phyloP scores from a whole-genome alignment of 116 monocot genomes.

The Posidonia oceanica region DNA sequence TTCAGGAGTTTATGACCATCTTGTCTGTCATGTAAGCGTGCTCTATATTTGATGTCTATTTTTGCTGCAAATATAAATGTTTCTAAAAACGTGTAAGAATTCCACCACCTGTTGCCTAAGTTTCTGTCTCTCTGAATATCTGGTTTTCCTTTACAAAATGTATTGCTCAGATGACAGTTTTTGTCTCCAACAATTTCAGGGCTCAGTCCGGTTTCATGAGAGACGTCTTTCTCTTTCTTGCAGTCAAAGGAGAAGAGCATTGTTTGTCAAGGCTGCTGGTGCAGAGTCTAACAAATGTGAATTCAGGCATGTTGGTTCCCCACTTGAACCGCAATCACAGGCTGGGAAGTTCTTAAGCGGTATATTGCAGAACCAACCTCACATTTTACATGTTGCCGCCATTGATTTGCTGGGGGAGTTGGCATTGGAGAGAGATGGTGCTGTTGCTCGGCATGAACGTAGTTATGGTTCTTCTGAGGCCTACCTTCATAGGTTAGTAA shows the following conservation, averaged over 20 bases:
- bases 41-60: too few species aligned
- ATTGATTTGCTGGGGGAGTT: constrained; percentile 37
- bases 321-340: constrained; percentile 38
- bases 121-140: too few species aligned
- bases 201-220: too few species aligned
- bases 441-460: constrained; percentile 31
- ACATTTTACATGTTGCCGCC: constrained; percentile 34
- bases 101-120: too few species aligned
- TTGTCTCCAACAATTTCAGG: too few species aligned
- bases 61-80: too few species aligned
- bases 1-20: too few species aligned
- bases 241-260: not conserved
- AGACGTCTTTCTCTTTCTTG: not conserved
- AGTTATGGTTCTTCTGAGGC: constrained; percentile 35
- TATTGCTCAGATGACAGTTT: too few species aligned
- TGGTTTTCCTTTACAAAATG: too few species aligned
- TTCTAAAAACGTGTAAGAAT: too few species aligned
- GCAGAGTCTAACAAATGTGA: constrained; percentile 19
- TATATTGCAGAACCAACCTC: constrained; percentile 46
- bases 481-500: constrained; percentile 44
- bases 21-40: too few species aligned
- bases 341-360: constrained; percentile 44
- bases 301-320: constrained; percentile 7
- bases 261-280: constrained; percentile 6
- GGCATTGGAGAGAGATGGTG: constrained; percentile 28